Percentiles rank a stretch among this genome's conserved stretches.
Evolutionary conservation across 2,329 filamentous ascomycete species (phyloP).

Genomic region (Fusarium haematococcum): DNA sequence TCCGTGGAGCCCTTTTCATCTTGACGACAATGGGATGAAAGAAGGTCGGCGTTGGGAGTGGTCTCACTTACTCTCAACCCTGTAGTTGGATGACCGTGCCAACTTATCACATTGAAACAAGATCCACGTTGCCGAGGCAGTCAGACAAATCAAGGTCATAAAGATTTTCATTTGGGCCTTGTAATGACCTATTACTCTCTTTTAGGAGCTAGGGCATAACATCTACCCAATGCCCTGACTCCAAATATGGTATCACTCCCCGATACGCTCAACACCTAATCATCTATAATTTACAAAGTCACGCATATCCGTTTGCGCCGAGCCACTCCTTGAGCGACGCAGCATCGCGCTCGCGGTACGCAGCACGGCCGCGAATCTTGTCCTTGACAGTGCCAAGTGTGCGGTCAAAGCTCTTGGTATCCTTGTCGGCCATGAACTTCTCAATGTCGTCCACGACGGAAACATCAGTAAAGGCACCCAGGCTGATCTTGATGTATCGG

Average conservation of each 20-base stretch:
- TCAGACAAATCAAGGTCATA: neutral
- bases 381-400: conserved; percentile 88
- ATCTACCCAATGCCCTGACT: conserved; percentile 1
- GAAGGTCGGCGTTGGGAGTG: neutral
- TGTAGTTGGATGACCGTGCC: neutral
- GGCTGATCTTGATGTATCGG: conserved; percentile 82
- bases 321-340: conserved; percentile 84
- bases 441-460: conserved; percentile 81
- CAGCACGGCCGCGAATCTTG: conserved; percentile 84
- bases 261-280: conserved; percentile 1
- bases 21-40: neutral
- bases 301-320: conserved; percentile 59
- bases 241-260: neutral
- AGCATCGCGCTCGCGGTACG: conserved; percentile 83
- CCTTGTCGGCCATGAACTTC: conserved; percentile 86
- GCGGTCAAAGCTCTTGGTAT: conserved; percentile 87
- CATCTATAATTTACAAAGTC: conserved; percentile 46
- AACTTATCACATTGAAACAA: neutral
- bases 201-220: neutral
- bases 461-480: conserved; percentile 82
- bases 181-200: neutral
- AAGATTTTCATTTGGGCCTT: neutral
- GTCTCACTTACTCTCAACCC: neutral
- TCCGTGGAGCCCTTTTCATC: neutral
- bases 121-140: neutral